Conservation (phyloP, 108 stramenopile genomes). For the Skeletonema tropicum region DNA sequence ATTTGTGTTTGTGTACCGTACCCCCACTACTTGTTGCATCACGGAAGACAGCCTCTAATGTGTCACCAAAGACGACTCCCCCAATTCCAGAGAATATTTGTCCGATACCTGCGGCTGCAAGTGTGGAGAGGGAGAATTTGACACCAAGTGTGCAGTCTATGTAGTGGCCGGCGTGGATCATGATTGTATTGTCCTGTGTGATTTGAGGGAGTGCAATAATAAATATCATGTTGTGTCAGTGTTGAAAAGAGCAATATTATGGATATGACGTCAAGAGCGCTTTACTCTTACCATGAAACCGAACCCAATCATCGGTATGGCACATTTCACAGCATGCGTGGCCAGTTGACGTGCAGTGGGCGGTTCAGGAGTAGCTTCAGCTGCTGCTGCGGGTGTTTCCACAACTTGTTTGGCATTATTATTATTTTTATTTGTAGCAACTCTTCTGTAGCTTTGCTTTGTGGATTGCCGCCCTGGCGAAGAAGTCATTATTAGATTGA, state of each 20-base stretch:
- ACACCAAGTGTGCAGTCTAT: slow-evolving; percentile 78
- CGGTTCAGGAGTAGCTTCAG: not conserved
- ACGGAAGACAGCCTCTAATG: slow-evolving; percentile 43
- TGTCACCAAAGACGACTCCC: slow-evolving; percentile 47
- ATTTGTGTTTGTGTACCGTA: slow-evolving; percentile 26
- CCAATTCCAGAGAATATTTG: slow-evolving; percentile 41
- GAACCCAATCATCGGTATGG: slow-evolving; percentile 59
- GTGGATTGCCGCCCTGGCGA: not conserved
- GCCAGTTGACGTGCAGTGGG: slow-evolving; percentile 31
- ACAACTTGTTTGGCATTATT: not conserved
- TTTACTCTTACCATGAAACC: slow-evolving; percentile 56
- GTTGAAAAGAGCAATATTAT: not conserved
- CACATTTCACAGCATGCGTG: slow-evolving; percentile 19
- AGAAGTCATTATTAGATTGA: not conserved
- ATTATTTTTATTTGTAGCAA: too few relatives aligned
- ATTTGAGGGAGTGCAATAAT: not conserved
- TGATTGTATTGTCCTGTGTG: slow-evolving; percentile 61
- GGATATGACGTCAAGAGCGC: too few relatives aligned
- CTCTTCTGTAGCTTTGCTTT: not conserved
- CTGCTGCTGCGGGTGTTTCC: not conserved
- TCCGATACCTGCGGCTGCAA: slow-evolving; percentile 69
- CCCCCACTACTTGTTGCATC: slow-evolving; percentile 25
- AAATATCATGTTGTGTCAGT: not conserved
- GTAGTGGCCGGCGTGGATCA: slow-evolving; percentile 74
- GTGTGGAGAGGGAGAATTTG: slow-evolving; percentile 68